A percentile compares a stretch with the other conserved stretches of the same genome.
phyloP scores from a whole-genome alignment of 2,329 filamentous ascomycete genomes.

The Ceratocystiopsis sp. region DNA sequence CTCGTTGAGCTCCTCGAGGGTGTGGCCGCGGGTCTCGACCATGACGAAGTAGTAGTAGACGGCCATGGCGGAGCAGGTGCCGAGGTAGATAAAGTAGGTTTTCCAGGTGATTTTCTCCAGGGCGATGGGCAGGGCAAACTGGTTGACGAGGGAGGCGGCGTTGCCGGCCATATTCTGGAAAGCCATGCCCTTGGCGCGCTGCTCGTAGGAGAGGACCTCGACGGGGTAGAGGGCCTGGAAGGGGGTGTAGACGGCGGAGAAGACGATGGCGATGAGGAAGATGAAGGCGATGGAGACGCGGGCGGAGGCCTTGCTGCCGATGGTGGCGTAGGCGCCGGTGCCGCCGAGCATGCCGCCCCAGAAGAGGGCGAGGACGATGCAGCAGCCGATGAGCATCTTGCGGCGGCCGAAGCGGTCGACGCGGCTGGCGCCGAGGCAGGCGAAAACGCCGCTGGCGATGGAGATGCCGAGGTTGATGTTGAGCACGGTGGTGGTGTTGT shows the following conservation, averaged over 20 bases:
- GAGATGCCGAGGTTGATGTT: constrained; percentile 36
- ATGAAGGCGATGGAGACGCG: constrained; percentile 4
- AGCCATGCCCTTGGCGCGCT: constrained; percentile 6
- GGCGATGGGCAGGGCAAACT: constrained; percentile 13
- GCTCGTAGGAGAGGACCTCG: constrained; percentile 5
- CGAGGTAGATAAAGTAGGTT: constrained; percentile 3
- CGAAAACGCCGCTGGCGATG: constrained; percentile 30
- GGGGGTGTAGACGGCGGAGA: constrained; percentile 3
- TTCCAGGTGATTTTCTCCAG: constrained; percentile 7
- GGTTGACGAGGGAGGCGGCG: constrained; percentile 2
- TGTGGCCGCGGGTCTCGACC: constrained; percentile 25
- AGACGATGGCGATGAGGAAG: constrained; percentile 4
- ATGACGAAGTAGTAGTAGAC: constrained; percentile 14
- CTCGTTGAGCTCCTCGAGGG: constrained; percentile 4
- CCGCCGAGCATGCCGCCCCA: constrained; percentile 6
- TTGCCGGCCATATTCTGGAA: constrained; percentile 4
- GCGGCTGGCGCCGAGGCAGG: constrained; percentile 34
- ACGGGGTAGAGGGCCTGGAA: constrained; percentile 5
- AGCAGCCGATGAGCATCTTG: constrained; percentile 21
- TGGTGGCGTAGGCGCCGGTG: constrained; percentile 2
- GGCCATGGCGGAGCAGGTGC: not conserved
- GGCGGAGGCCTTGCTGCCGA: constrained; percentile 1
- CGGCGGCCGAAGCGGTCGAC: constrained; percentile 40
- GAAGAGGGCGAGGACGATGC: constrained; percentile 2
- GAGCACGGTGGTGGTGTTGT: constrained; percentile 26